Evolutionary conservation across 1,284 basidiomycete genomes (phyloP).

Genomic region (Irpex lacteus): DNA sequence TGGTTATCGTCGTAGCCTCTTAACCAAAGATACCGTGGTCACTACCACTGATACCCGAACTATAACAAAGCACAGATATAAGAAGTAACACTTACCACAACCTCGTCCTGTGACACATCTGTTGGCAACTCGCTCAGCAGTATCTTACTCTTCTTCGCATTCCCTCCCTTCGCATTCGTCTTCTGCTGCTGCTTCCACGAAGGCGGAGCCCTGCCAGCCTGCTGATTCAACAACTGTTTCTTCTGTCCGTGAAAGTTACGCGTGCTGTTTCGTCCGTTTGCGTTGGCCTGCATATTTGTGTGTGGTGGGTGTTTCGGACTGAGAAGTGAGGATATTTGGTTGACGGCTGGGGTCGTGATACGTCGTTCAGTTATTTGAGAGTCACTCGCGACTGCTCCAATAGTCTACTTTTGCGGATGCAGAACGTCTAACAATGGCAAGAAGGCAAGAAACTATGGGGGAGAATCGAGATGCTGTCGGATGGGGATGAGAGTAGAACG

Average conservation of each 20-base stretch:
- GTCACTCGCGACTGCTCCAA: too few relatives aligned
- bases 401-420: too few relatives aligned
- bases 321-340: too few relatives aligned
- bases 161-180: slow-evolving; percentile 29
- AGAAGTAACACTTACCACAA: slow-evolving; percentile 49
- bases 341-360: too few relatives aligned
- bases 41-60: background rate
- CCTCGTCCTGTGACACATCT: slow-evolving; percentile 66
- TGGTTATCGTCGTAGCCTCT: background rate
- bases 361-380: too few relatives aligned
- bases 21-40: background rate
- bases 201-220: slow-evolving; percentile 48
- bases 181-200: slow-evolving; percentile 48
- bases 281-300: background rate
- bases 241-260: slow-evolving; percentile 37
- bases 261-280: background rate
- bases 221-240: slow-evolving; percentile 48
- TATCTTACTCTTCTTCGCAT: slow-evolving; percentile 55
- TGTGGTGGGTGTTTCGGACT: background rate
- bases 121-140: slow-evolving; percentile 64
- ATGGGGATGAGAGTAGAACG: background rate
- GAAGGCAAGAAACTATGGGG: background rate
- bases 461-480: background rate
- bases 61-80: background rate
- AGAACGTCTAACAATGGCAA: too few relatives aligned